A percentile compares a stretch with the other conserved stretches of the same genome.
Conservation (phyloP, 116 monocot species). For the Cymodocea nodosa region DNA sequence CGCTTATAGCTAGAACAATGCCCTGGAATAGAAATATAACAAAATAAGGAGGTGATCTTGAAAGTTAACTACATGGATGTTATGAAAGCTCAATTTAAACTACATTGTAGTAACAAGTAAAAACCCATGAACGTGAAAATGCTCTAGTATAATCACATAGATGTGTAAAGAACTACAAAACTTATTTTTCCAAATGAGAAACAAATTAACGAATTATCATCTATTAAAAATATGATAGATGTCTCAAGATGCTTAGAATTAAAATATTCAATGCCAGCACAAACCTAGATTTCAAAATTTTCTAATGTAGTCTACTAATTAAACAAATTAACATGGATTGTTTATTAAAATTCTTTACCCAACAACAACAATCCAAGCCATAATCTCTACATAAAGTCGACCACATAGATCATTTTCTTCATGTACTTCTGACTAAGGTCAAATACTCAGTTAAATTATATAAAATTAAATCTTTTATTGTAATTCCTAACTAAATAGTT, state of each 20-base stretch:
- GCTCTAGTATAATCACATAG: background rate
- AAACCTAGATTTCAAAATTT: slow-evolving; percentile 1
- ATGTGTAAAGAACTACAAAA: background rate
- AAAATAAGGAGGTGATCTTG: background rate
- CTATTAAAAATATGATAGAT: background rate
- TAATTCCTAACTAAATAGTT: too few species aligned
- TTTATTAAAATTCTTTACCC: too few species aligned
- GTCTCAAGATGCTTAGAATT: background rate
- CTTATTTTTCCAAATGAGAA: background rate
- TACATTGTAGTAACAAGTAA: background rate
- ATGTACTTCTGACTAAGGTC: too few species aligned
- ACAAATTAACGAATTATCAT: background rate
- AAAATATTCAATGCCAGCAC: background rate
- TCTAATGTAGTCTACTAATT: background rate
- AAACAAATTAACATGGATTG: too few species aligned
- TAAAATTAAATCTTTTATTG: too few species aligned
- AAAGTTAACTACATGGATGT: too few species aligned
- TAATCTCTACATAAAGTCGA: too few species aligned
- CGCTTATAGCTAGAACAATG: slow-evolving; percentile 42
- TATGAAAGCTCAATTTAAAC: too few species aligned
- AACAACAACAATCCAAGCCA: too few species aligned
- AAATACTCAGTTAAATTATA: too few species aligned
- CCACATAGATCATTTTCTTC: too few species aligned
- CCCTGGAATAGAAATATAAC: slow-evolving; percentile 31
- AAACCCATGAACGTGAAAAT: background rate